Percentiles rank a stretch among this genome's conserved stretches.
These are phyloP conservation scores for Ceratocystis eucalypticola DNA, from an alignment of 2,329 filamentous ascomycete genomes.

Conservation along the genomic window DNA sequence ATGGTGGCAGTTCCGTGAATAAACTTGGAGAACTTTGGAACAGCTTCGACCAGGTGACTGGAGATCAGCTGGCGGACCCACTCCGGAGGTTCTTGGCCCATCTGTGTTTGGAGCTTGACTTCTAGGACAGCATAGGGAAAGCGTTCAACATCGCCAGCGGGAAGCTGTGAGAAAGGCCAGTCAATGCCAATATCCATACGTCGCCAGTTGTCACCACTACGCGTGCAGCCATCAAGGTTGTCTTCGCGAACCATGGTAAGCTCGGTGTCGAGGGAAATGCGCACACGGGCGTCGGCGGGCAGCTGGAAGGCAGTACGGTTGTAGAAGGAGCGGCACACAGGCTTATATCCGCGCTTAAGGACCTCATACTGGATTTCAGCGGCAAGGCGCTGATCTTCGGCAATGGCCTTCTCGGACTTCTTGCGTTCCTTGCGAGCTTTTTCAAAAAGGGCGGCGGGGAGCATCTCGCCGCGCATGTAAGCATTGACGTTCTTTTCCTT, in stretches of 20 bases:
- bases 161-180: constrained; percentile 81
- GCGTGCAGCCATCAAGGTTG: constrained; percentile 66
- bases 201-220: constrained; percentile 83
- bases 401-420: constrained; percentile 82
- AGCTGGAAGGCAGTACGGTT: constrained; percentile 97
- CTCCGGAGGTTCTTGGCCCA: constrained; percentile 84
- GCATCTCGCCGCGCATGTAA: constrained; percentile 71
- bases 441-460: constrained; percentile 81
- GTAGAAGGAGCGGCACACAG: constrained; percentile 92
- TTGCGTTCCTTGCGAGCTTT: constrained; percentile 93
- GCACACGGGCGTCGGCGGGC: constrained; percentile 86
- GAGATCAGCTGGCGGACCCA: constrained; percentile 91
- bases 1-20: constrained; percentile 86
- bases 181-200: constrained; percentile 96
- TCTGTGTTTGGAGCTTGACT: constrained; percentile 93
- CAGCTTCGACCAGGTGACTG: constrained; percentile 93
- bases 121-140: constrained; percentile 96
- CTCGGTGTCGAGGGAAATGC: constrained; percentile 93
- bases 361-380: constrained; percentile 89
- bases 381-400: constrained; percentile 77
- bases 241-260: constrained; percentile 91
- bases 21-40: constrained; percentile 98
- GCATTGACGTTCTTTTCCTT: constrained; percentile 98
- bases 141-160: constrained; percentile 67
- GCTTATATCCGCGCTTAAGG: constrained; percentile 71